phyloP scores from a whole-genome alignment of 495 filamentous ascomycete genomes.

The Hypomontagnella monticulosa region DNA sequence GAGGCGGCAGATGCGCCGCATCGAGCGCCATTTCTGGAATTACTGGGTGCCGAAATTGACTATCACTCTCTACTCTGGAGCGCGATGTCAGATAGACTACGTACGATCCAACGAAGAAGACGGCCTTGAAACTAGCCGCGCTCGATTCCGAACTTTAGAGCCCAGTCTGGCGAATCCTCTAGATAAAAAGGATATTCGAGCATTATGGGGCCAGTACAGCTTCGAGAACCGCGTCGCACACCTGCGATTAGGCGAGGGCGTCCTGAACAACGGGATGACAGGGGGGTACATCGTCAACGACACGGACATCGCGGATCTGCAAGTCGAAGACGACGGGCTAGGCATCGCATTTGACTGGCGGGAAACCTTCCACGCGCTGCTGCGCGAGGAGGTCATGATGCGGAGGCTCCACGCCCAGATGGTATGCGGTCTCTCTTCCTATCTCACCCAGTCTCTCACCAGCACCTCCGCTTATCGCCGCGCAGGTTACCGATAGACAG shows the following conservation, averaged over 20 bases:
- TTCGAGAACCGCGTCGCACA: conserved; percentile 36
- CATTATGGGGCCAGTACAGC: conserved; percentile 32
- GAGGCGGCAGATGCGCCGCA: conserved; percentile 29
- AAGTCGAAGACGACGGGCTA: conserved; percentile 31
- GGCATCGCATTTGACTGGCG: conserved; percentile 32
- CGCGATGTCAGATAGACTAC: conserved; percentile 39
- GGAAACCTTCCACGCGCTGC: conserved; percentile 27
- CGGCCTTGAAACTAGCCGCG: conserved; percentile 1
- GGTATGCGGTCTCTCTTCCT: conserved; percentile 25
- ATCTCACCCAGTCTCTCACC: conserved; percentile 15
- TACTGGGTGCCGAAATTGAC: conserved; percentile 34
- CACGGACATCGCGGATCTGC: conserved; percentile 28
- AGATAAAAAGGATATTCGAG: conserved; percentile 22
- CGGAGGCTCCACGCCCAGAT: conserved; percentile 28
- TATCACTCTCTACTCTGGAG: conserved; percentile 34
- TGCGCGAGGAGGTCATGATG: conserved; percentile 40
- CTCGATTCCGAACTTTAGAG: conserved; percentile 24
- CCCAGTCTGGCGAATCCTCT: conserved; percentile 7
- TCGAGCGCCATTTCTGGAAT: conserved; percentile 30
- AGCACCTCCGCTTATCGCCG: conserved; percentile 21
- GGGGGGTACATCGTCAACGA: conserved; percentile 37
- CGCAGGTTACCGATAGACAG: conserved; percentile 24
- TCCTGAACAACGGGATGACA: conserved; percentile 32
- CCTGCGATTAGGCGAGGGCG: conserved; percentile 30
- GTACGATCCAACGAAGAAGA: conserved; percentile 10